A percentile compares a stretch with the other conserved stretches of the same genome.
These are phyloP conservation scores for Jacaranda mimosifolia DNA, from an alignment of 257 asterid species.

Conservation along the genomic window DNA sequence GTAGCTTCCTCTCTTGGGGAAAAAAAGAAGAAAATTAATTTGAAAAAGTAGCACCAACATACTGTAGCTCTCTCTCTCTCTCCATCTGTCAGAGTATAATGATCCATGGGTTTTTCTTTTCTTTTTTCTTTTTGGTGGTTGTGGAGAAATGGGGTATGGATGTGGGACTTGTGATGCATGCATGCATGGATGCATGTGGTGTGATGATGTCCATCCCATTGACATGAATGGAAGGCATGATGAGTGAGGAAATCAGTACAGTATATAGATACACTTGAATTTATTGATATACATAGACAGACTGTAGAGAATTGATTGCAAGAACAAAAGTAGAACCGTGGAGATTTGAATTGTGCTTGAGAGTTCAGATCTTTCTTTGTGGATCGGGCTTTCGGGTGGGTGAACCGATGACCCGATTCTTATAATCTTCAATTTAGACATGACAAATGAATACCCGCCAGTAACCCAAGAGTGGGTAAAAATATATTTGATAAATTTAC, in stretches of 20 bases:
- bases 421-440: no score
- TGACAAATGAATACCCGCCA: no score
- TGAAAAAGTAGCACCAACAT: background rate
- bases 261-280: background rate
- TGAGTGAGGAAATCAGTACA: slow-evolving; percentile 22
- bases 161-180: slow-evolving; percentile 39
- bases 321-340: background rate
- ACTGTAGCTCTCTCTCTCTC: no score
- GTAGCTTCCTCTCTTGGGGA: slow-evolving; percentile 32
- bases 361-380: background rate
- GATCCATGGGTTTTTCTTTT: background rate
- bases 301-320: slow-evolving; percentile 34
- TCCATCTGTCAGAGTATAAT: background rate
- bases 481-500: no score
- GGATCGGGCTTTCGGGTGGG: slow-evolving; percentile 10
- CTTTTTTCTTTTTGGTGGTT: background rate
- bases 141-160: slow-evolving; percentile 1
- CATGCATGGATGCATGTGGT: slow-evolving; percentile 40
- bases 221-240: slow-evolving; percentile 38
- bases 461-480: no score
- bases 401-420: slow-evolving; percentile 22
- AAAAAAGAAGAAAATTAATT: background rate
- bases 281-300: background rate
- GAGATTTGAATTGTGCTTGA: slow-evolving; percentile 19
- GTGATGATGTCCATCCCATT: slow-evolving; percentile 12